phyloP scores from a whole-genome alignment of 2,329 filamentous ascomycete genomes.

The Fusarium ramigenum region DNA sequence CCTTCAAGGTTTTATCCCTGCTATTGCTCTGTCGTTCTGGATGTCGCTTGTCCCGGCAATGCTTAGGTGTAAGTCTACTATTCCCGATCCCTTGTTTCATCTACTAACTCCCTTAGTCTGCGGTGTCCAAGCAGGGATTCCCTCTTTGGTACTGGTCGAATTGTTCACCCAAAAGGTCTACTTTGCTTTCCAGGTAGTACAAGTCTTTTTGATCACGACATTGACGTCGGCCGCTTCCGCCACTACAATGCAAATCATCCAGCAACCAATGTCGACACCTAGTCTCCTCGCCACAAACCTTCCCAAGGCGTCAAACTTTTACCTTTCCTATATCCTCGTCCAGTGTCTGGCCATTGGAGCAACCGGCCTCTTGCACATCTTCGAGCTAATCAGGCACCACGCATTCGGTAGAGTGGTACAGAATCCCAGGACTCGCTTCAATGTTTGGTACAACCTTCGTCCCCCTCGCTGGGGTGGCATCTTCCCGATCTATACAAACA shows the following conservation, averaged over 20 bases:
- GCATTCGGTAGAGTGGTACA: slow-evolving; percentile 79
- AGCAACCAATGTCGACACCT: slow-evolving; percentile 70
- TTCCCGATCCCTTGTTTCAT: accelerated
- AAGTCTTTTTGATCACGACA: slow-evolving; percentile 90
- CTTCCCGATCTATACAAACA: slow-evolving; percentile 82
- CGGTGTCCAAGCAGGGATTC: slow-evolving; percentile 81
- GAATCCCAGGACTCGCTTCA: slow-evolving; percentile 82
- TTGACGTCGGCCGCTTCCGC: slow-evolving; percentile 82
- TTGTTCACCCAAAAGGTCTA: slow-evolving; percentile 91
- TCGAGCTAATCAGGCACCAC: slow-evolving; percentile 66
- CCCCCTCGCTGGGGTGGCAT: slow-evolving; percentile 86
- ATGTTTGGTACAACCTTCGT: slow-evolving; percentile 77
- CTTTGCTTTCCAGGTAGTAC: slow-evolving; percentile 89
- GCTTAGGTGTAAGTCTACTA: slow-evolving; percentile 63
- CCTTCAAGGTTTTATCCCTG: slow-evolving; percentile 84
- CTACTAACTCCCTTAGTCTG: slow-evolving; percentile 61
- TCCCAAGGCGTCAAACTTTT: slow-evolving; percentile 90
- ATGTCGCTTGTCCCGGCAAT: slow-evolving; percentile 88
- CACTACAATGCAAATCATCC: slow-evolving; percentile 69
- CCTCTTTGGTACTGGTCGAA: slow-evolving; percentile 82
- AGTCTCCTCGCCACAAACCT: slow-evolving; percentile 76
- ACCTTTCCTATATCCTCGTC: slow-evolving; percentile 91
- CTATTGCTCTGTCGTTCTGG: slow-evolving; percentile 79
- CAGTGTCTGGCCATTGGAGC: slow-evolving; percentile 86
- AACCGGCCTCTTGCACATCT: slow-evolving; percentile 74